Percentiles rank a stretch among this genome's conserved stretches.
Conservation (phyloP, 257 asterid species). For the Ilex aquifolium region DNA sequence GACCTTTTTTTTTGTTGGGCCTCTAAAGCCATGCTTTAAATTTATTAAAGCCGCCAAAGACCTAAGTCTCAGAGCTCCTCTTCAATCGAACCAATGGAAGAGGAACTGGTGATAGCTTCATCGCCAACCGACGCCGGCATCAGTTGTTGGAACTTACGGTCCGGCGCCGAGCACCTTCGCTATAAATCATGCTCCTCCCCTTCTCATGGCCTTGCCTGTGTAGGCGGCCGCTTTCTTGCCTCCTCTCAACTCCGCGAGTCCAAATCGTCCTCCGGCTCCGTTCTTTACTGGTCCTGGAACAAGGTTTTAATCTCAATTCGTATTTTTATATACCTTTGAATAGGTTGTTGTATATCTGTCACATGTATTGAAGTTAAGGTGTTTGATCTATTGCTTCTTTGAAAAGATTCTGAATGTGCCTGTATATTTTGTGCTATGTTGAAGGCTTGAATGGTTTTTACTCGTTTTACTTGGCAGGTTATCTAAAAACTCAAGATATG, state of each 20-base stretch:
- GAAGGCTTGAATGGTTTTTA: not conserved
- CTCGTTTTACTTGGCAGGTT: not conserved
- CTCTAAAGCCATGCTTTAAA: no score
- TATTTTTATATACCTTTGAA: no score
- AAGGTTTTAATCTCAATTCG: constrained; percentile 33
- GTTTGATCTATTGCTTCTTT: constrained; percentile 23
- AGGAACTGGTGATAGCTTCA: constrained; percentile 68
- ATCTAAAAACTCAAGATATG: no score
- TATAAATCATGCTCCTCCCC: constrained; percentile 68
- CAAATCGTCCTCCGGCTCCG: constrained; percentile 60
- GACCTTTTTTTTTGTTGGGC: no score
- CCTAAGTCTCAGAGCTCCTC: no score
- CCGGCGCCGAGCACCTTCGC: constrained; percentile 69
- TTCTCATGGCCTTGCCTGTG: constrained; percentile 60
- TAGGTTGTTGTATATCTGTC: not conserved
- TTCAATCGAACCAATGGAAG: constrained; percentile 28
- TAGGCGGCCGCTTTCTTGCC: constrained; percentile 71
- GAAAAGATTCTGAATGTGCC: not conserved
- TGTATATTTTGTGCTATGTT: not conserved
- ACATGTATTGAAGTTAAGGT: not conserved
- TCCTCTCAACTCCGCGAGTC: constrained; percentile 73
- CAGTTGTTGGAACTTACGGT: constrained; percentile 82
- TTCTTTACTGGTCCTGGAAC: constrained; percentile 85
- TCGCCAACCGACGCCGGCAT: constrained; percentile 84
- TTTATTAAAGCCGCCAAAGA: no score